phyloP scores from a whole-genome alignment of 805 yeast species.

The Saccharomycopsis amapae region DNA sequence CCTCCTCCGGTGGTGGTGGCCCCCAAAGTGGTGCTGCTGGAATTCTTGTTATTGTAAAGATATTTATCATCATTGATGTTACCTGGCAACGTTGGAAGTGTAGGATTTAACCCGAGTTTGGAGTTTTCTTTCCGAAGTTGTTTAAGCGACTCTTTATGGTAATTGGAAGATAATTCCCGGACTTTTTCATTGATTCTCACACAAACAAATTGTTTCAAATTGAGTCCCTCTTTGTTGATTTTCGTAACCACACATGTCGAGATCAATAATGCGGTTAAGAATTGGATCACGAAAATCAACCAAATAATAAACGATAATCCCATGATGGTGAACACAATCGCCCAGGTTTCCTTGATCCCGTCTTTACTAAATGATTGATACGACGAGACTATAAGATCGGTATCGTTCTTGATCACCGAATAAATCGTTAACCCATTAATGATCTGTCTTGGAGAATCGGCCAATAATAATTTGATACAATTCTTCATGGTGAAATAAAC shows the following conservation, averaged over 20 bases:
- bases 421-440: constrained; percentile 69
- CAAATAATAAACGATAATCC: constrained; percentile 67
- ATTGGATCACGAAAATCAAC: constrained; percentile 55
- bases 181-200: constrained; percentile 50
- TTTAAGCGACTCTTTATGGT: constrained; percentile 29
- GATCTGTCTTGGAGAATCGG: constrained; percentile 85
- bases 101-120: constrained; percentile 24
- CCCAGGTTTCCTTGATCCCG: constrained; percentile 52
- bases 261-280: constrained; percentile 46
- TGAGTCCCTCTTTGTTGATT: constrained; percentile 32
- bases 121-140: constrained; percentile 25
- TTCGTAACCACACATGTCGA: constrained; percentile 46
- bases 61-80: neutral
- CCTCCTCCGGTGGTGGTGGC: neutral
- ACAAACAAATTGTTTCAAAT: constrained; percentile 58
- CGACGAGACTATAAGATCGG: constrained; percentile 29
- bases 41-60: neutral
- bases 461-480: constrained; percentile 54
- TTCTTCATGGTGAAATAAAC: constrained; percentile 59
- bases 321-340: constrained; percentile 71
- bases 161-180: constrained; percentile 40
- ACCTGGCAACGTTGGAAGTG: constrained; percentile 24
- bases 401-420: constrained; percentile 36
- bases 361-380: constrained; percentile 40
- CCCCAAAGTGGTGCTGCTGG: neutral